phyloP scores from a whole-genome alignment of 805 yeast genomes.

The Torulaspora quercuum region DNA sequence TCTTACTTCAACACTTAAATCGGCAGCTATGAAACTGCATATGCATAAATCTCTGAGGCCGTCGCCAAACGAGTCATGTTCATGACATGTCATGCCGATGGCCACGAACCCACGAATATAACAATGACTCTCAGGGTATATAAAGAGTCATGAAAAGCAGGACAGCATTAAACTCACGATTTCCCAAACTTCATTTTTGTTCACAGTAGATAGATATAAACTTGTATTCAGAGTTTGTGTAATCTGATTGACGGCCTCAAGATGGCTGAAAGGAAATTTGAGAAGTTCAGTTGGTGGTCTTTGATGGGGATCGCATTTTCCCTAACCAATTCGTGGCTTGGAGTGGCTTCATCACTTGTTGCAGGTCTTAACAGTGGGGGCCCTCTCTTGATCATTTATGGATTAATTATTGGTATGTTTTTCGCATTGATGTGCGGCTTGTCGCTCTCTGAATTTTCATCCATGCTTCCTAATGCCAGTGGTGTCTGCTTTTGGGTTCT shows the following conservation, averaged over 20 bases:
- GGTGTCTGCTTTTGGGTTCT: conserved; percentile 61
- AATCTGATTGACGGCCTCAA: neutral
- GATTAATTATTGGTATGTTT: conserved; percentile 49
- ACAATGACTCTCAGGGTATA: too few relatives aligned
- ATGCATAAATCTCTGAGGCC: too few relatives aligned
- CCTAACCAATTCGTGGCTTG: conserved; percentile 59
- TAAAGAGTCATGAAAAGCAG: too few relatives aligned
- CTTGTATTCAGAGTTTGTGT: too few relatives aligned
- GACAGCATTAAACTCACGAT: too few relatives aligned
- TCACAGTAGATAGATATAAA: too few relatives aligned
- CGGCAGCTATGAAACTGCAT: too few relatives aligned
- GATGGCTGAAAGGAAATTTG: conserved; percentile 7
- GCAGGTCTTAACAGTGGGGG: conserved; percentile 58
- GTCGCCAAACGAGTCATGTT: too few relatives aligned
- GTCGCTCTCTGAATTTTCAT: conserved; percentile 51
- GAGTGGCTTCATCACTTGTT: conserved; percentile 53
- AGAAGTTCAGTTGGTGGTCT: conserved; percentile 45
- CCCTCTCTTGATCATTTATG: conserved; percentile 54
- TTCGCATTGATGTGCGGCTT: conserved; percentile 48
- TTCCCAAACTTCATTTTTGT: too few relatives aligned
- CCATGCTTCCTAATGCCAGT: conserved; percentile 55
- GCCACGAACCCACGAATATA: too few relatives aligned
- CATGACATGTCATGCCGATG: too few relatives aligned
- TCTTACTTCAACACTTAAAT: too few relatives aligned
- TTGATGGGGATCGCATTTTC: conserved; percentile 59